phyloP scores from a whole-genome alignment of 805 yeast species.

The Myxozyma udenii region DNA sequence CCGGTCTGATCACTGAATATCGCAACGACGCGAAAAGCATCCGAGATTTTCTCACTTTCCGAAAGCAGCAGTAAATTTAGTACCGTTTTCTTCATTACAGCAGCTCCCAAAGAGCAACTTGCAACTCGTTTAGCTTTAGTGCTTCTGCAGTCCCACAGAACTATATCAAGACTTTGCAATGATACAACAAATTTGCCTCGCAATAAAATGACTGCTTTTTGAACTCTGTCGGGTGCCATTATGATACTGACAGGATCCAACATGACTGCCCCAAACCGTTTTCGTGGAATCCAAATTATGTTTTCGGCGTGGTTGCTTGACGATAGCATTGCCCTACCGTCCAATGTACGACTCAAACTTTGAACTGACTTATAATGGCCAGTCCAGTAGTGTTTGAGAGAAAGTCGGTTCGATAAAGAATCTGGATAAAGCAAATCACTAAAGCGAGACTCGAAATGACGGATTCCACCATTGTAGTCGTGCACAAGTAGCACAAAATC shows the following conservation, averaged over 20 bases:
- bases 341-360: slow-evolving; percentile 60
- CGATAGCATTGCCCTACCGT: slow-evolving; percentile 60
- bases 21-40: slow-evolving; percentile 23
- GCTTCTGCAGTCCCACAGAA: slow-evolving; percentile 58
- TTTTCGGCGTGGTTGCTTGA: slow-evolving; percentile 61
- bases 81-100: slow-evolving; percentile 9
- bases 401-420: slow-evolving; percentile 12
- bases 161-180: slow-evolving; percentile 43
- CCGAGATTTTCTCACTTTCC: slow-evolving; percentile 30
- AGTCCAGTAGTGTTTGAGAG: slow-evolving; percentile 58
- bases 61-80: slow-evolving; percentile 40
- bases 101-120: not conserved
- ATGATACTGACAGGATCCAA: slow-evolving; percentile 38
- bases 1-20: slow-evolving; percentile 30
- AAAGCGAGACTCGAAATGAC: slow-evolving; percentile 35
- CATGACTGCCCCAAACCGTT: slow-evolving; percentile 19
- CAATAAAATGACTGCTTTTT: slow-evolving; percentile 49
- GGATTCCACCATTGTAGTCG: slow-evolving; percentile 39
- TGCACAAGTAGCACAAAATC: slow-evolving; percentile 35
- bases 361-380: slow-evolving; percentile 85
- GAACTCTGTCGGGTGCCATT: slow-evolving; percentile 48
- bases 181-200: slow-evolving; percentile 49
- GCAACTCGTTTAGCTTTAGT: slow-evolving; percentile 17
- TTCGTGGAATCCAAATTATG: slow-evolving; percentile 50
- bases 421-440: slow-evolving; percentile 23